phyloP scores from a whole-genome alignment of 805 yeast species.

The Jamesozyma rosinii region DNA sequence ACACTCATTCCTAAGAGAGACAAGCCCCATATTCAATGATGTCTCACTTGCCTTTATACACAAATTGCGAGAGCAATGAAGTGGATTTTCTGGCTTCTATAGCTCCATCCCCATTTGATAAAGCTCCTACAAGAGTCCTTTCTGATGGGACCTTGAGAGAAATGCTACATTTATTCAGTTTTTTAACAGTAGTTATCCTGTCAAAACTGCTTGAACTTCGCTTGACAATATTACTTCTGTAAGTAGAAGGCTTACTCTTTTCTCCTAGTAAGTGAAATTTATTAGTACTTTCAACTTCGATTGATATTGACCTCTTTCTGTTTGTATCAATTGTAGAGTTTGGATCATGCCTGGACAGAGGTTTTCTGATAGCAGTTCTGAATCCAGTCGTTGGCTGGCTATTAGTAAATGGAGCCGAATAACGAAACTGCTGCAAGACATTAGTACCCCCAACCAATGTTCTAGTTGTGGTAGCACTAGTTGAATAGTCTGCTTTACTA shows the following conservation, averaged over 20 bases:
- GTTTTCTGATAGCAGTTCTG: background rate
- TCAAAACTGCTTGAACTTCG: background rate
- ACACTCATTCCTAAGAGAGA: too few relatives aligned
- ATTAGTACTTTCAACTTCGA: background rate
- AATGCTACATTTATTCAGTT: background rate
- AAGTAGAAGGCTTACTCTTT: background rate
- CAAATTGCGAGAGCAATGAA: constrained; percentile 17
- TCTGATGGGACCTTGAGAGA: background rate
- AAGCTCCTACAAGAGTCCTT: background rate
- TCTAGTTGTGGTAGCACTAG: too few relatives aligned
- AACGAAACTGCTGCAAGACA: constrained; percentile 8
- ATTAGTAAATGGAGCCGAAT: constrained; percentile 3
- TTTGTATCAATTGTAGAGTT: background rate
- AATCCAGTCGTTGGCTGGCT: background rate
- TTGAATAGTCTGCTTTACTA: too few relatives aligned
- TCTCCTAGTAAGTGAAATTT: background rate
- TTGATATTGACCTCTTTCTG: background rate
- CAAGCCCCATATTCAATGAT: too few relatives aligned
- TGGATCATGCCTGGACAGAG: background rate
- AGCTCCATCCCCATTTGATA: background rate
- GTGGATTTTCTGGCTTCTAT: constrained; percentile 14
- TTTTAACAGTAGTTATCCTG: background rate
- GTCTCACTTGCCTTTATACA: constrained; percentile 11
- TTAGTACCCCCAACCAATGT: constrained; percentile 2
- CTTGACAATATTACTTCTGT: background rate